Base-by-base conservation (phyloP, 176 grass and related monocot species). In the Carex myosuroides region DNA sequence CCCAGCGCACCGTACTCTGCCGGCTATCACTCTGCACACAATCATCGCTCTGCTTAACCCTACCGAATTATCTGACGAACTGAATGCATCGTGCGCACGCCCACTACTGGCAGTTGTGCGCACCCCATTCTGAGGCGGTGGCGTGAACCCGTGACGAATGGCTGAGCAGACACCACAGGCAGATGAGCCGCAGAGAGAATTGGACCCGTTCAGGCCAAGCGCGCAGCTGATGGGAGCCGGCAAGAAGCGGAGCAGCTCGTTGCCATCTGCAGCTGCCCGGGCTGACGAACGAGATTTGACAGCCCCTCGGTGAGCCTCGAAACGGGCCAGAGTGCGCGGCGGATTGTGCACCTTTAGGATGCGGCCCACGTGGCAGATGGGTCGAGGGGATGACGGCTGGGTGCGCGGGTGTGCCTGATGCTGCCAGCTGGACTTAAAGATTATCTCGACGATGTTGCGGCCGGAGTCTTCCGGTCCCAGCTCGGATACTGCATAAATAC, bases 401-500 rank as follows among this genome's bases (percentile, higher is more conserved):
- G 44, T 35, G 22, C 13, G 22, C 21, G 81, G 22, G 61, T 67
- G 76, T 76, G 83, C 91, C 0, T 63, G 89, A 85, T 96, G 92
- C 81, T 90, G 96, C 96, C 96, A 99, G 89, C 96, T 99, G 1
- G 96, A 99, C 81, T 99, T 99, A 81, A 99, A 95, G 87, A 99
- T 99, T 68, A 99, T 99, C 87, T 99, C 96, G 81, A 99, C 96
- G 57, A 99, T 99, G 89, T 89, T 95, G 22, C 93, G 88, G 2
- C 96, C 93, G 0, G 96, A 99, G 79, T 99, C 96, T 86, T 99
- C 96, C 5, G 88, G 91, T 3, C 91, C 96, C 2, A 99, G 76
- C 86, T 95, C 96, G 0, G 93, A 99, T 84, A 99, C 96, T 99
- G 84, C 66, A 16, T 18, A n/a, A 32, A 17, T 53, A 33, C 4